Percentiles rank a stretch among this genome's conserved stretches.
These are phyloP conservation scores for Hansenula sp. DNA, from an alignment of 1,139 yeast genomes.

Conservation along the genomic window DNA sequence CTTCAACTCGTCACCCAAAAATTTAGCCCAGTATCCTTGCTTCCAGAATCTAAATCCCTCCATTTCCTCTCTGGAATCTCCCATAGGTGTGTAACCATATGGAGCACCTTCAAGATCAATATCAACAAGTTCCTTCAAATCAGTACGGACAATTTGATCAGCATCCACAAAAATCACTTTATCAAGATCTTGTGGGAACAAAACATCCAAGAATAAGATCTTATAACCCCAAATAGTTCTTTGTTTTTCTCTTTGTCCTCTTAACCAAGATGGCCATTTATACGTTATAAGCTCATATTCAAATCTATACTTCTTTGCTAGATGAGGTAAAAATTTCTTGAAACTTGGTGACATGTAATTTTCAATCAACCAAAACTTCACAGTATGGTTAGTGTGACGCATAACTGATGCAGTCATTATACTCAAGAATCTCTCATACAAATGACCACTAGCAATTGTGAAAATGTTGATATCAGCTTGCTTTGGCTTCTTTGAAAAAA, in stretches of 20 bases:
- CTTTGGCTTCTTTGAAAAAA: slow-evolving; percentile 11
- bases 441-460: slow-evolving; percentile 75
- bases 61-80: slow-evolving; percentile 72
- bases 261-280: slow-evolving; percentile 91
- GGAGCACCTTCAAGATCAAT: slow-evolving; percentile 73
- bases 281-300: slow-evolving; percentile 72
- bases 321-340: slow-evolving; percentile 51
- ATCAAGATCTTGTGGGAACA: slow-evolving; percentile 75
- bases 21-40: slow-evolving; percentile 81
- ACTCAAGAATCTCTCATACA: slow-evolving; percentile 67
- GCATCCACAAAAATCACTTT: slow-evolving; percentile 85
- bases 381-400: slow-evolving; percentile 53
- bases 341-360: slow-evolving; percentile 72
- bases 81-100: slow-evolving; percentile 85
- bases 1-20: slow-evolving; percentile 47
- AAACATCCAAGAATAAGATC: slow-evolving; percentile 76
- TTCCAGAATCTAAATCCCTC: slow-evolving; percentile 92
- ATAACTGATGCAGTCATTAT: slow-evolving; percentile 80
- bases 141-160: slow-evolving; percentile 73
- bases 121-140: slow-evolving; percentile 61
- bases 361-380: slow-evolving; percentile 87
- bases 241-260: slow-evolving; percentile 71
- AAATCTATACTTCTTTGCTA: slow-evolving; percentile 44
- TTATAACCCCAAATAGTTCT: slow-evolving; percentile 87
- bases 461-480: slow-evolving; percentile 75